Base-by-base conservation (phyloP, 192 early-diverging fungal genomes). In the Spizellomyces sp. region DNA sequence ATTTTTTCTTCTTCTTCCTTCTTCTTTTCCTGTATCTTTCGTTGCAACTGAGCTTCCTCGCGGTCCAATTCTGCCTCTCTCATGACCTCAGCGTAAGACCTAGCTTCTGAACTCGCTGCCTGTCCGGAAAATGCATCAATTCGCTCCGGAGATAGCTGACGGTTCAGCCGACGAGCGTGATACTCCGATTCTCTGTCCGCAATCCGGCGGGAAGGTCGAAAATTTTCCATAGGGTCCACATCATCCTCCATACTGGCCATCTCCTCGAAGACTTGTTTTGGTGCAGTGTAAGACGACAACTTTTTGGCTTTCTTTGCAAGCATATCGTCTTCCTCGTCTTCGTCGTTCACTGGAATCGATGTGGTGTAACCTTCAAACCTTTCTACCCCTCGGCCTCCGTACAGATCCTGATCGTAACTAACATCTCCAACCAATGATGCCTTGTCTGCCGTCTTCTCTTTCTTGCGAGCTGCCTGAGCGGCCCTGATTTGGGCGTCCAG, bases 101-200 rank as follows among this genome's bases (percentile, higher is more conserved):
- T 70, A 0, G 86, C 81, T 41, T 88, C 87, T 10, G 67, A 79
- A 10, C 22, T 64, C 0, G 46, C 71, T 17, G 59, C 73, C 6
- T 82, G 81, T 12, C 68, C 77, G n/a, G 81, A 70, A 71, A 96
- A 95, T 0, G 93, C 89, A 71, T 98, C 95, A 15, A 75, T 79
- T 14, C 92, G 82, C 47, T 92, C 90, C 6, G 94, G 94, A 6
- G 95, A 95, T 17, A 99, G 86, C 27, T 44, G 59, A 8, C 97
- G 84, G 58, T 86, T 89, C 48, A 87, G 84, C 22, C 95, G 78
- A n/a, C 94, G 87, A 64, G 77, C 74, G 48, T 93, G 90, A 71
- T 98, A 96, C 46, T 95, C 94, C 75, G 86, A 87, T 70, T 98
- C 92, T 54, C 94, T 77, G 44, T 96, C 95, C 6, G 88, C 88